Base-by-base conservation (phyloP, 2,329 filamentous ascomycete genomes). In the Paracorniculantispora psalliotae region DNA sequence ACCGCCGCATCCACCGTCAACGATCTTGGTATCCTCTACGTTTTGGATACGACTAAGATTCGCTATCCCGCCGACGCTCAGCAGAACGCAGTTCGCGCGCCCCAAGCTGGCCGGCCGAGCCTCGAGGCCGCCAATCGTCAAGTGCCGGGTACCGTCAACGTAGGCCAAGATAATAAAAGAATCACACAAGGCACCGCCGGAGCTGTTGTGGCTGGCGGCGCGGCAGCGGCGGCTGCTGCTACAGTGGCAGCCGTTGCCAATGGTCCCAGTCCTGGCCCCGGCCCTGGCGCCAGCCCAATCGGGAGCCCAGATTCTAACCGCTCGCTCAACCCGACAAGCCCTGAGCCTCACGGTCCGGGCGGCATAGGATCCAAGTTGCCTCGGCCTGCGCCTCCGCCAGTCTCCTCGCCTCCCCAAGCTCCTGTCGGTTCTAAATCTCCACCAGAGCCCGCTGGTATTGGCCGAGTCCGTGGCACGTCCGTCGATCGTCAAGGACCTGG, bases 11-110 rank as follows among this genome's bases (percentile, higher is more conserved):
- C 88, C 50, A 86, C 94, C 67, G 85, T 90, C 33, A 88, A 87
- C 62, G 94, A 99, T 70, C 79, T 99, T 55, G 91, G 90, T 61
- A 83, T 96, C 67, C 89, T 91, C 37, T 99, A 97, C 72, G 83
- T 97, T 63, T 79, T 99, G 62, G 94, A 99, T 72, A 99, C 94
- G 9, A 88, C 85, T 50, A 99, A 99, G 75, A 99, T 99, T 65
- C 85, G 94, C 63, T 99, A 99, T 73, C 94, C 94, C 1, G 93
- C 90, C 65, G 92, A 97, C 67, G 75, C 79, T 4, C 80, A 79
- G 62, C 53, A 57, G 43, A 61, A n/a, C 19, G 28, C 59, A 2
- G 21, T 49, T 35, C 59, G 59, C 30, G 26, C 8, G 61, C 67
- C 17, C 63, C 65, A 60, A 46, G 58, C 5, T 17, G 23, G 33